Base-by-base conservation (phyloP, 2,329 filamentous ascomycete species). In the Mollisiaceae sp. region DNA sequence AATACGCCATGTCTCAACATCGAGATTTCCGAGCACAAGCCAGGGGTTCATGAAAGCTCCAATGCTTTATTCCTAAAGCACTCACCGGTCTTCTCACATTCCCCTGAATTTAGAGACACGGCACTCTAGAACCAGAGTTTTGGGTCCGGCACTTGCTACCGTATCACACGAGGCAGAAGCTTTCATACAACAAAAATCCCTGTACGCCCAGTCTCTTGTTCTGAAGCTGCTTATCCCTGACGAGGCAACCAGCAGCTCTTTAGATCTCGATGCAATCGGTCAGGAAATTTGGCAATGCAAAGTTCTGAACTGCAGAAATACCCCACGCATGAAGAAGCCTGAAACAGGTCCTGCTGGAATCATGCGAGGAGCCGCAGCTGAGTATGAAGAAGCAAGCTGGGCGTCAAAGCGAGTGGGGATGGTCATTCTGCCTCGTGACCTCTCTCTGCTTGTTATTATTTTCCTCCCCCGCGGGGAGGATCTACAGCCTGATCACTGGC, bases 341-440 rank as follows among this genome's bases (percentile, higher is more conserved):
- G 45, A 50, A 50, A 50, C 45, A 50, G 45, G n/a, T 22, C 45
- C 50, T 8, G 4, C 14, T 9, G 22, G 50, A 24, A 50, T 35
- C 4, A 22, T n/a, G 45, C 45, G 45, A 50, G 45, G 20, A 50
- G n/a, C 45, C 45, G n/a, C 20, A 24, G 50, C 50, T 54, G 50
- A 54, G 27, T 12, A n/a, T n/a, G n/a, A n/a, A n/a, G n/a, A n/a
- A n/a, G n/a, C n/a, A n/a, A n/a, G n/a, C n/a, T n/a, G n/a, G n/a
- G n/a, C n/a, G n/a, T n/a, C n/a, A n/a, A n/a, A n/a, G n/a, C n/a
- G n/a, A 32, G 27, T 6, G 3, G 27, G 6, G 27, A 32, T 3
- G 27, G 27, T 50, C 20, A 11, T 18, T 15, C 6, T 43, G 15
- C n/a, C 41, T 15, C 41, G 15, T 43, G 41, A 43, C n/a, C 27